Evolutionary conservation across 2,329 filamentous ascomycete species (phyloP).

Genomic region (Fusarium coffeatum): DNA sequence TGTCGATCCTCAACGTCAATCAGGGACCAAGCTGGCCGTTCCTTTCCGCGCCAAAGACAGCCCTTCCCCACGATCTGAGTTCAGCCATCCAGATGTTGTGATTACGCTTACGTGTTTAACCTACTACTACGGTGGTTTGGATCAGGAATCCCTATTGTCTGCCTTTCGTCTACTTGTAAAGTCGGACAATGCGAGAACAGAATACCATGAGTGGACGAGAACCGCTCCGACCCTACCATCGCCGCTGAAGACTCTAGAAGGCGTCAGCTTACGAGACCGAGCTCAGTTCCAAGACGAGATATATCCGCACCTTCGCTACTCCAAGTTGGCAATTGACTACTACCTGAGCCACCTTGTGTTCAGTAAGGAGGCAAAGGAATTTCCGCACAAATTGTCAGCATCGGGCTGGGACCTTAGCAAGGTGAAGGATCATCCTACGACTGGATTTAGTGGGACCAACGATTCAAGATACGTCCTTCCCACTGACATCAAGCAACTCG

Average conservation of each 20-base stretch:
- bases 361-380: conserved; percentile 69
- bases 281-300: conserved; percentile 51
- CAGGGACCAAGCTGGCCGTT: conserved; percentile 68
- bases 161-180: conserved; percentile 60
- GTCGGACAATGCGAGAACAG: conserved; percentile 62
- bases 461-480: conserved; percentile 71
- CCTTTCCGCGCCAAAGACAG: conserved; percentile 75
- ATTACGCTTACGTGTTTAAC: conserved; percentile 72
- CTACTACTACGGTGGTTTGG: conserved; percentile 68
- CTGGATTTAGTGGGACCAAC: conserved; percentile 79
- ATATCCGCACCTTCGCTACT: conserved; percentile 58
- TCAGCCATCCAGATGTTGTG: conserved; percentile 73
- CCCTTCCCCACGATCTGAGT: conserved; percentile 72
- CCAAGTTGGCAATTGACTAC: conserved; percentile 48
- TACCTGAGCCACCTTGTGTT: conserved; percentile 74
- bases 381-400: conserved; percentile 70
- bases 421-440: conserved; percentile 54
- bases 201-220: conserved; percentile 64
- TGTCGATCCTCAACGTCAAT: conserved; percentile 61
- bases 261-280: conserved; percentile 70
- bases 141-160: conserved; percentile 60
- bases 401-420: conserved; percentile 71
- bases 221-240: conserved; percentile 48
- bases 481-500: conserved; percentile 69
- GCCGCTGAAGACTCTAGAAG: conserved; percentile 56